Evolutionary conservation across 495 filamentous ascomycete species (phyloP).

Genomic region (Podospora fimiseda): DNA sequence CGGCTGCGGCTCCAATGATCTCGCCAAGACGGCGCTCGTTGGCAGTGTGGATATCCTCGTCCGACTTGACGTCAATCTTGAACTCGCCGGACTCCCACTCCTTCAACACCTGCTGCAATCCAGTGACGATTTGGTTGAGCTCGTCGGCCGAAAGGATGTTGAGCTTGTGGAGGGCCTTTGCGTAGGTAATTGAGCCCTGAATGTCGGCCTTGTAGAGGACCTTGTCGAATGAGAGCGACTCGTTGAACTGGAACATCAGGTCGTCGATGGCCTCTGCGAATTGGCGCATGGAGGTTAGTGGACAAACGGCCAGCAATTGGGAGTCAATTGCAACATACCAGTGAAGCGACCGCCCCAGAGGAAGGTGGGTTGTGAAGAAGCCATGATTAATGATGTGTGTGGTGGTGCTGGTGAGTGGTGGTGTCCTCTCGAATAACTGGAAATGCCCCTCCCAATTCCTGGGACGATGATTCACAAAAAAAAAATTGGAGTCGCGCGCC

Average conservation of each 20-base stretch:
- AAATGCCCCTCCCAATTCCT: background rate
- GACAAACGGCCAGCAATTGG: background rate
- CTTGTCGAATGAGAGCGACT: conserved; percentile 78
- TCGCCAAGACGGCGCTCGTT: conserved; percentile 89
- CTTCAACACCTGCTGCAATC: conserved; percentile 61
- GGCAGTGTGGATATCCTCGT: conserved; percentile 82
- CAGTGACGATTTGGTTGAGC: conserved; percentile 68
- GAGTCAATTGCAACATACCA: conserved; percentile 39
- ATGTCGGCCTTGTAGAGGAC: conserved; percentile 78
- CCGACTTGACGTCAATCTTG: conserved; percentile 52
- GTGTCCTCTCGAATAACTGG: too few relatives aligned
- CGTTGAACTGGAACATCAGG: conserved; percentile 85
- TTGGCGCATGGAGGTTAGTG: conserved; percentile 8
- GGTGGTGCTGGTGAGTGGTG: too few relatives aligned
- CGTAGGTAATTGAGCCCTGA: conserved; percentile 75
- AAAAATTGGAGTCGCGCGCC: background rate
- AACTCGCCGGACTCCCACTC: conserved; percentile 68
- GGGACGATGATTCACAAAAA: conserved; percentile 1
- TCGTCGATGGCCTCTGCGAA: conserved; percentile 69
- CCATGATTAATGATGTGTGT: conserved; percentile 8
- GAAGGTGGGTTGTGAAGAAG: conserved; percentile 12
- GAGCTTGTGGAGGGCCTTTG: conserved; percentile 71
- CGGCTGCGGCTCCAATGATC: conserved; percentile 78
- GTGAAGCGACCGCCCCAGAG: conserved; percentile 84
- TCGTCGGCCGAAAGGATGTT: conserved; percentile 71